Conservation (phyloP, 2,329 filamentous ascomycete species). For the Rhinocladiella similis region DNA sequence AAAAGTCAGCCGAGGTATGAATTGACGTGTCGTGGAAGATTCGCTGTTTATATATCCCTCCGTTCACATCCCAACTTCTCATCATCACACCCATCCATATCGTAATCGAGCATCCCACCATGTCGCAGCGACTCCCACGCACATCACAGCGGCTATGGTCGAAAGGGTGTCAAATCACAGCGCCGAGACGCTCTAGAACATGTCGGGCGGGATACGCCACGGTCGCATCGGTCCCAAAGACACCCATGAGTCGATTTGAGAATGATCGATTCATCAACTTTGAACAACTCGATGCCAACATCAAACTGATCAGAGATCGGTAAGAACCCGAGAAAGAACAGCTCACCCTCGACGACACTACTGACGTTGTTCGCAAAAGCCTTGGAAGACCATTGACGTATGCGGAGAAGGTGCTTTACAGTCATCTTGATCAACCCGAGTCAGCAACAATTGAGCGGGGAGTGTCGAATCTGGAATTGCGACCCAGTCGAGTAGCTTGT, state of each 20-base stretch:
- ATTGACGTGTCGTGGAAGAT: too few relatives aligned
- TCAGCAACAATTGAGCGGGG: slow-evolving; percentile 95
- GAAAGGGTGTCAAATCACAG: background rate
- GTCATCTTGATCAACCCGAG: slow-evolving; percentile 94
- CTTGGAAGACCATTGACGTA: slow-evolving; percentile 92
- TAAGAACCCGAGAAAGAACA: slow-evolving; percentile 63
- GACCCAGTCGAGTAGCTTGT: slow-evolving; percentile 95
- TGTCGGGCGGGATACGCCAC: slow-evolving; percentile 19
- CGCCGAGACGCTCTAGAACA: background rate
- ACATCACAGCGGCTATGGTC: background rate
- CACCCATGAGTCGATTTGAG: slow-evolving; percentile 95
- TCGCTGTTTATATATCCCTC: too few relatives aligned
- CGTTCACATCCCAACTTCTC: too few relatives aligned
- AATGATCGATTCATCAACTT: slow-evolving; percentile 98
- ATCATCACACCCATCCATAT: too few relatives aligned
- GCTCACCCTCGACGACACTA: slow-evolving; percentile 89
- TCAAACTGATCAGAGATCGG: background rate
- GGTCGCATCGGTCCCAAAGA: slow-evolving; percentile 73
- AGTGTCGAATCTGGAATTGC: slow-evolving; percentile 90
- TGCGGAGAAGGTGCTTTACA: slow-evolving; percentile 98
- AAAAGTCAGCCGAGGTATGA: slow-evolving; percentile 1
- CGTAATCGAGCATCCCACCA: too few relatives aligned
- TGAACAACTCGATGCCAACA: slow-evolving; percentile 46
- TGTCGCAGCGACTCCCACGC: too few relatives aligned
- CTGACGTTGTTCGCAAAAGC: slow-evolving; percentile 72